Conservation (phyloP, 1,284 basidiomycete species). For the Rhodotorula sp. region DNA sequence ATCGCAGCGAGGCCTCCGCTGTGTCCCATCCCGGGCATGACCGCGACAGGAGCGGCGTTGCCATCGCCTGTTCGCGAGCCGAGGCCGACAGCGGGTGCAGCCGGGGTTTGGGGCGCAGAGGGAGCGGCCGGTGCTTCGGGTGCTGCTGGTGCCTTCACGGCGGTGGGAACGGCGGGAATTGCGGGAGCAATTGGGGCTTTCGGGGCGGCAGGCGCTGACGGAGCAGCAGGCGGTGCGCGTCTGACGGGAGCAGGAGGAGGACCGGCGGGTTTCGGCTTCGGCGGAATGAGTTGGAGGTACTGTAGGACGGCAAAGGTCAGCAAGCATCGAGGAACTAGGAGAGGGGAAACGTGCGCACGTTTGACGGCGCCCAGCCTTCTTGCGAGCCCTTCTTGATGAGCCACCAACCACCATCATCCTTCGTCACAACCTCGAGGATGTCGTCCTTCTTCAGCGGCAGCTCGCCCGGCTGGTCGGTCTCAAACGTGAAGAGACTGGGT, state of each 20-base stretch:
- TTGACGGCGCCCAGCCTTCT: conserved; percentile 94
- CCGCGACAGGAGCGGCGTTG: conserved; percentile 49
- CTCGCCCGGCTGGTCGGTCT: conserved; percentile 81
- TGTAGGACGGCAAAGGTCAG: not conserved
- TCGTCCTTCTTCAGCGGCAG: conserved; percentile 88
- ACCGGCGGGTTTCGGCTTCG: conserved; percentile 60
- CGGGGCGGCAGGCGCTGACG: conserved; percentile 46
- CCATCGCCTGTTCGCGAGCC: conserved; percentile 44
- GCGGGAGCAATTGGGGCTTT: conserved; percentile 45
- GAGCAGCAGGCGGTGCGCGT: conserved; percentile 53
- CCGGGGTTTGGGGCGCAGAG: conserved; percentile 36
- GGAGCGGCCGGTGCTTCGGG: conserved; percentile 47
- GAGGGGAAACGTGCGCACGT: conserved; percentile 48
- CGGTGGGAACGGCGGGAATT: conserved; percentile 50
- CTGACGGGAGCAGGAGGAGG: conserved; percentile 66
- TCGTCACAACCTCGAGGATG: conserved; percentile 84
- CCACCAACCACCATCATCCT: conserved; percentile 97
- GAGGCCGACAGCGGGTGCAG: conserved; percentile 34
- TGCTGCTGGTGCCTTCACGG: conserved; percentile 43
- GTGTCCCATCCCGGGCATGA: conserved; percentile 51
- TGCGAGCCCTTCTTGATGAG: conserved; percentile 77
- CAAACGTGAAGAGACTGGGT: conserved; percentile 77
- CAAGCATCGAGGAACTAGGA: too few species aligned
- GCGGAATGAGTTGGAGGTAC: conserved; percentile 68
- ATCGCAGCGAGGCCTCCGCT: conserved; percentile 51